Evolutionary conservation across 257 asterid genomes (phyloP), one percentile per base, ranked within the genome.

Genomic region (Nicotiana tomentosiformis): DNA sequence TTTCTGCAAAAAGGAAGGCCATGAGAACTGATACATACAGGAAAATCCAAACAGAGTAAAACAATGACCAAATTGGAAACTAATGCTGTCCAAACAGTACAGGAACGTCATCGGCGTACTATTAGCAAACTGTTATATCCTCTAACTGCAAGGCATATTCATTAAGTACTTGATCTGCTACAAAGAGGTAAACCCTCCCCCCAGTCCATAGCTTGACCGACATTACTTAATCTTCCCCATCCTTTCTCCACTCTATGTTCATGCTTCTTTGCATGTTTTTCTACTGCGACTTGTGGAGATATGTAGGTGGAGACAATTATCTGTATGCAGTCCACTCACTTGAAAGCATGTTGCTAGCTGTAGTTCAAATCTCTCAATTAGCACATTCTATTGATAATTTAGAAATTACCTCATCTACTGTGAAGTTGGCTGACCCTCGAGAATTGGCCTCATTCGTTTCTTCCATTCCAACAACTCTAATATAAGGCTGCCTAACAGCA

Each of bases 401-500:
- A 15, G 70, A 17, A 81, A 66, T 85, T 84, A 94, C 99, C 94
- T 96, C 99, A 66, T 96, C 98, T 86, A 90, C 86, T 69, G 93
- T 89, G 85, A 94, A 96, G 88, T 90, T 91, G 87, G 96, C 87
- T 37, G 95, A 93, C 51, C 97, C 94, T 20, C 99, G 93, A 69
- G 98, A 86, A 89, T 90, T 92, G 77, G 97, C 89, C 84, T 96
- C 98, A 76, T 90, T 80, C 33, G 93, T 92, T 88, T 93, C 97
- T 87, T 96, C 97, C 78, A 96, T 84, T 81, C 99, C 99, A 79
- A 96, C 98, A 61, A 96, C 98, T 82, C 99, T 89, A 81, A 96
- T 87, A 83, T 96, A 96, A 68, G 99, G 99, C 90, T 96, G 99
- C 87, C 98, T 93, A 80, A 96, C 92, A 69, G 99, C 99, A 87